Base-by-base conservation (phyloP, 345 rosid genomes). In the Citrus trifoliata region DNA sequence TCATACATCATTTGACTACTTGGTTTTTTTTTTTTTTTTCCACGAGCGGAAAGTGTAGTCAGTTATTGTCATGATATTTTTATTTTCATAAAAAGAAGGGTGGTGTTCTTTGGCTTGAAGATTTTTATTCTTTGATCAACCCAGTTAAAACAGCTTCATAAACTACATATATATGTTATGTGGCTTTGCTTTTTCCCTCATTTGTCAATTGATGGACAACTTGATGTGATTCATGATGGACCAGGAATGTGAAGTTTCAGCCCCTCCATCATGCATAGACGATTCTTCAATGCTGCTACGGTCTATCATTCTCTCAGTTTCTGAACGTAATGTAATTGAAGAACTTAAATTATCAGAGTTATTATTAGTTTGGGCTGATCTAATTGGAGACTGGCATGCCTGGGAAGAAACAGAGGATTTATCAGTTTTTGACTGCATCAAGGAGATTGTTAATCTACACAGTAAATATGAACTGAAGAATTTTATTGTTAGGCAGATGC, bases 391-490 rank as follows among this genome's bases (percentile, higher is more conserved):
- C 66, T 92, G 97, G 95, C 85, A 89, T 89, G 88, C 91, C 61
- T 94, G 98, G 98, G 97, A 92, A 83, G 98, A 94, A 88, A 88
- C 93, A 6, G 97, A 92, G 86, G 97, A 94, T 80, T 85, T 89
- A 58, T 85, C 93, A 42, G 81, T 94, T 70, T 94, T 94, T 80
- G 87, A 91, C 82, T 92, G 98, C 89, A 94, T 94, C 59, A 89
- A 88, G 82, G 95, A 91, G 82, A 90, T 83, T 77, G 90, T 92
- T 79, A 86, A 81, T 73, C 85, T 92, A 48, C 81, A 83, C 74
- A 77, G 79, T 71, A 92, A 85, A 79, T 90, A 88, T 74, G 89
- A 86, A 24, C 83, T 92, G 56, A 80, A 85, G 70, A 84, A 86
- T 79, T 92, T 92, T 77, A 67, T 89, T 66, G 73, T 64, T 59